Conservation (phyloP, 352 stramenopile genomes). For the Phytophthora colocasiae region DNA sequence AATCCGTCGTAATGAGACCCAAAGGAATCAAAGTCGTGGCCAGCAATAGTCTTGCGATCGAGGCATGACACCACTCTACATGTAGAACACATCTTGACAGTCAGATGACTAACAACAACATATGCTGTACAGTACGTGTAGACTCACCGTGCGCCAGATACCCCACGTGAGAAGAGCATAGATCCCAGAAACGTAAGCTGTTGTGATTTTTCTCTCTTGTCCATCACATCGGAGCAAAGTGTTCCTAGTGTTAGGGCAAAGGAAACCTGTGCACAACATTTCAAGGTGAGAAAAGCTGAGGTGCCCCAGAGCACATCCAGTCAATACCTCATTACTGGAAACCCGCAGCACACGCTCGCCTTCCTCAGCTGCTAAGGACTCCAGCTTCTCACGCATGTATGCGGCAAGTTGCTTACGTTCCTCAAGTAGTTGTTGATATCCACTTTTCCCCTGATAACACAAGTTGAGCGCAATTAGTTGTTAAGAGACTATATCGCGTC, state of each 20-base stretch:
- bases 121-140: no score
- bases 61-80: conserved; percentile 88
- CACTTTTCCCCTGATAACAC: conserved; percentile 59
- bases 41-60: conserved; percentile 91
- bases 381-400: conserved; percentile 82
- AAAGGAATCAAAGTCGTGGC: conserved; percentile 92
- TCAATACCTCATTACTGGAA: conserved; percentile 88
- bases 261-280: conserved; percentile 59
- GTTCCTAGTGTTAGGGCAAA: conserved; percentile 92
- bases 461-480: conserved; percentile 3
- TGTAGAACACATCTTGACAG: conserved; percentile 1
- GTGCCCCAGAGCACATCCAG: neutral
- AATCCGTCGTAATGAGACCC: conserved; percentile 92
- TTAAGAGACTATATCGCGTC: neutral
- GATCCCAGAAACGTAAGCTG: conserved; percentile 93
- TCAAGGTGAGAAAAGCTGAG: neutral
- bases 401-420: conserved; percentile 82
- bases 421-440: conserved; percentile 89
- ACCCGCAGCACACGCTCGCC: conserved; percentile 93
- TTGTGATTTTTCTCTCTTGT: conserved; percentile 43
- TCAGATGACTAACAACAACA: conserved; percentile 1
- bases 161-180: conserved; percentile 98
- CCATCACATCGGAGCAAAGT: conserved; percentile 38
- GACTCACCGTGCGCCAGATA: conserved; percentile 92
- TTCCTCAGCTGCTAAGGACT: conserved; percentile 79